Base-by-base conservation (phyloP, 495 filamentous ascomycete species). In the Staphylotrichum tortipilum region DNA sequence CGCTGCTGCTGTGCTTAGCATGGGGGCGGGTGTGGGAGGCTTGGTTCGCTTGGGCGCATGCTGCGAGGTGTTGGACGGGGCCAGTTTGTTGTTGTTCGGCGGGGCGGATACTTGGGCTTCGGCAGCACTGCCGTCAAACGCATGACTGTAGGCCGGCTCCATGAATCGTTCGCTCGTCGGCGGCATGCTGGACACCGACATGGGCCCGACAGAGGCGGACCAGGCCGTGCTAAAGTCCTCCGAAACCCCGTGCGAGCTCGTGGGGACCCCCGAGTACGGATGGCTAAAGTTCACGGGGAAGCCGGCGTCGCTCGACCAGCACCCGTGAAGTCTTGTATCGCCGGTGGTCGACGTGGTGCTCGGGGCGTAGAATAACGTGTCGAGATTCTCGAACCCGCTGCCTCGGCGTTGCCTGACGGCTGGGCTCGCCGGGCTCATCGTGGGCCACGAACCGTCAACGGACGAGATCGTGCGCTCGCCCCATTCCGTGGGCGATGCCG, bases 381-480 rank as follows among this genome's bases (percentile, higher is more conserved):
- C 15, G n/a, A 43, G 4, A 4, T 38, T 34, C 3, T 10, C 14
- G 23, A 31, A 30, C 23, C 9, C 34, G 15, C 17, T 17, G 17
- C 9, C 34, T 7, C 19, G 17, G 6, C 17, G 3, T 7, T 29
- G 23, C 17, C 34, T 24, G 3, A 22, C 23, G 7, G 10, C 14
- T 19, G 28, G 49, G 19, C 41, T 52, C 18, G 44, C 24, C n/a
- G 49, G 49, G 10, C 49, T 52, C 9, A 15, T 21, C 2, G 42
- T 34, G 9, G 24, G 15, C 49, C 49, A 52, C 3, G 21, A 4
- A 3, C 23, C 24, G 2, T 23, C 15, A 21, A 23, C 28, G 24
- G 24, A 33, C 3, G 49, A 15, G 7, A 5, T 35, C 17, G 19
- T 26, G 12, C 39, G 34, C 19, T 39, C 21, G 8, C 34, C 17